Evolutionary conservation across 2,329 filamentous ascomycete species (phyloP).

Genomic region (Aspergillus sclerotialis): DNA sequence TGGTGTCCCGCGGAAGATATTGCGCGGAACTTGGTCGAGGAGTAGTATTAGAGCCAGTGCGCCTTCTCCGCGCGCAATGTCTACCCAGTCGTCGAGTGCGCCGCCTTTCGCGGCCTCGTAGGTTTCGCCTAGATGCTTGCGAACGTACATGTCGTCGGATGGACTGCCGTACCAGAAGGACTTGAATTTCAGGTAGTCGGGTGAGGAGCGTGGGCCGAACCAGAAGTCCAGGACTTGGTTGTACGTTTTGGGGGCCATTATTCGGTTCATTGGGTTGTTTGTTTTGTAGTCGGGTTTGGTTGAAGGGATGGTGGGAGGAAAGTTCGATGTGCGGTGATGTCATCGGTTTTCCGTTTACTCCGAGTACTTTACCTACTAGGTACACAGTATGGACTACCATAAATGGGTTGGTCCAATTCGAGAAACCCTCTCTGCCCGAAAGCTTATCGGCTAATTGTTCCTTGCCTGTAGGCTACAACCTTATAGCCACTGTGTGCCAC

Average conservation of each 20-base stretch:
- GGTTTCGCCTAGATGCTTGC: constrained; percentile 9
- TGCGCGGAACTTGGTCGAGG: constrained; percentile 33
- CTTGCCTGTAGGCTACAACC: no score
- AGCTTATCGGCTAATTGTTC: no score
- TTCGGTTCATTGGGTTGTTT: background rate
- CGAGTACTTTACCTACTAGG: no score
- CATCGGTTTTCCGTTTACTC: no score
- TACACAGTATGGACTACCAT: no score
- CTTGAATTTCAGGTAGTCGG: constrained; percentile 12
- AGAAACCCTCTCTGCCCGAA: no score
- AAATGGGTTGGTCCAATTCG: no score
- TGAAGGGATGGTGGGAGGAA: no score
- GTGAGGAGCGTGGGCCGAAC: constrained; percentile 15
- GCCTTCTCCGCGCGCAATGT: constrained; percentile 13
- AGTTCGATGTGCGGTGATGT: no score
- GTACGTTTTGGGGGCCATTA: constrained; percentile 9
- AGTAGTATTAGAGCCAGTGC: constrained; percentile 31
- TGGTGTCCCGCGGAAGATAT: constrained; percentile 26
- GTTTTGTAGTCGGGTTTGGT: no score
- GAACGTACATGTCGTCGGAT: constrained; percentile 15
- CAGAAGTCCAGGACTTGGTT: constrained; percentile 18
- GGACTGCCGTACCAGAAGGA: constrained; percentile 16
- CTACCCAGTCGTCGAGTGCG: constrained; percentile 12
- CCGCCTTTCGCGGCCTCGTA: constrained; percentile 14
- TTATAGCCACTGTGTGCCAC: no score